These are phyloP conservation scores for Ophiosphaerella narmari DNA, from an alignment of 2,329 filamentous ascomycete species.

Conservation along the genomic window DNA sequence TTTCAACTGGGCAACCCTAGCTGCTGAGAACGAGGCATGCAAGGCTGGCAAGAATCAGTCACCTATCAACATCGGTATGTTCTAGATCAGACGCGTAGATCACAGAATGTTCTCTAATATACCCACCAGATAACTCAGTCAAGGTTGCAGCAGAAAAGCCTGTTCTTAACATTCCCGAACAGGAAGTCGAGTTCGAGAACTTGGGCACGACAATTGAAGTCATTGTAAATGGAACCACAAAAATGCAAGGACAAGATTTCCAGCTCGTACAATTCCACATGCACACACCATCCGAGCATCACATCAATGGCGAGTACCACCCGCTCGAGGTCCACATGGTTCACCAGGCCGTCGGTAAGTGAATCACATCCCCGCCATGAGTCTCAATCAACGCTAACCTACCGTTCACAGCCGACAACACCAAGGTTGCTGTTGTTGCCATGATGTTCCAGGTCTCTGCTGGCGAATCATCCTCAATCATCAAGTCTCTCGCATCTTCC, in stretches of 20 bases:
- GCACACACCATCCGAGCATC: conserved; percentile 65
- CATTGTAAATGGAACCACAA: conserved; percentile 57
- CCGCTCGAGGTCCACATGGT: conserved; percentile 63
- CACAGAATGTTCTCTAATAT: conserved; percentile 10
- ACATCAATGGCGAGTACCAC: conserved; percentile 54
- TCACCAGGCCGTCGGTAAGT: conserved; percentile 54
- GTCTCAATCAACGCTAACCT: conserved; percentile 1
- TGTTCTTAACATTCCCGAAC: conserved; percentile 48
- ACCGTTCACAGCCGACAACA: conserved; percentile 31
- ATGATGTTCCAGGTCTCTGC: conserved; percentile 51
- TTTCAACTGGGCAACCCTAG: conserved; percentile 58
- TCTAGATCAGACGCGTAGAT: neutral
- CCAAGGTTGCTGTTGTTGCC: conserved; percentile 47
- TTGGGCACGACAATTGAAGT: conserved; percentile 63
- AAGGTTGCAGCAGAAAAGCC: conserved; percentile 34
- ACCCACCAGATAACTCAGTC: conserved; percentile 37
- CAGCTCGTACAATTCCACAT: conserved; percentile 62
- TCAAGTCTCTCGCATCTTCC: conserved; percentile 36
- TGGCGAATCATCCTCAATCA: conserved; percentile 34
- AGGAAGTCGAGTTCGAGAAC: conserved; percentile 58
- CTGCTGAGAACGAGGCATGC: conserved; percentile 53
- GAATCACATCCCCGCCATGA: neutral
- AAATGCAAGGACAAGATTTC: conserved; percentile 48
- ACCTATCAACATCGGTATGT: conserved; percentile 58
- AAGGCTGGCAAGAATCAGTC: conserved; percentile 58